A percentile compares a stretch with the other conserved stretches of the same genome.
Conservation (phyloP, 2,329 filamentous ascomycete genomes). For the Diplocarpon mali region DNA sequence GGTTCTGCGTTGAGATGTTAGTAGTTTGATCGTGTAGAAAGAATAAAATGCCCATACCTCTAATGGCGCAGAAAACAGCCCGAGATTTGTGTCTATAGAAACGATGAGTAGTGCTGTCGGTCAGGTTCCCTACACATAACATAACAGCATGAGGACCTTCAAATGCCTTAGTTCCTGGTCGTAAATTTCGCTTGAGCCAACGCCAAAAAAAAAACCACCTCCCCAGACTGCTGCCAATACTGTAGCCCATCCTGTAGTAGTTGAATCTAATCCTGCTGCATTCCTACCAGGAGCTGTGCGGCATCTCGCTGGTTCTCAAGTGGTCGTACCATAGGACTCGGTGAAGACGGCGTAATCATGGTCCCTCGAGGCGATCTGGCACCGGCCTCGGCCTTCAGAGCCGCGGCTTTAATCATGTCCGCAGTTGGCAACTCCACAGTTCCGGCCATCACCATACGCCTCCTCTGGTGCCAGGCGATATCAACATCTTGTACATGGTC, state of each 20-base stretch:
- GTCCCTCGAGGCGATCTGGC: slow-evolving; percentile 1
- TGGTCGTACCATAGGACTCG: slow-evolving; percentile 8
- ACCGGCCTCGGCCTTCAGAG: slow-evolving; percentile 4
- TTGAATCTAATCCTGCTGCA: slow-evolving; percentile 15
- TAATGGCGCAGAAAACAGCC: too few relatives aligned
- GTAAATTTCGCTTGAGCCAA: not conserved
- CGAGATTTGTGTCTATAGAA: too few relatives aligned
- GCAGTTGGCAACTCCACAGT: slow-evolving; percentile 25
- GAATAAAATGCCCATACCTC: too few relatives aligned
- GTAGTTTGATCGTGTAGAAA: too few relatives aligned
- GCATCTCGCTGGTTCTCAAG: slow-evolving; percentile 20
- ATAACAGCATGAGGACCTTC: too few relatives aligned
- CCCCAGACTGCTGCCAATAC: too few relatives aligned
- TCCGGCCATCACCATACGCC: slow-evolving; percentile 42
- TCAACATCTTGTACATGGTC: slow-evolving; percentile 60
- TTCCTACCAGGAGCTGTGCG: slow-evolving; percentile 20
- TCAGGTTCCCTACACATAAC: too few relatives aligned
- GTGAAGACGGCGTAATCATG: slow-evolving; percentile 4
- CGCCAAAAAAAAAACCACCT: not conserved
- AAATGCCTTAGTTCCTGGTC: too few relatives aligned
- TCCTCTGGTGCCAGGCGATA: slow-evolving; percentile 50
- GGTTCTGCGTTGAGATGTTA: too few relatives aligned
- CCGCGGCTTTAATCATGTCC: slow-evolving; percentile 15
- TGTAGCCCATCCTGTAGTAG: not conserved
- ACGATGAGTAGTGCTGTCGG: too few relatives aligned